Evolutionary conservation across 495 filamentous ascomycete species (phyloP).

Genomic region (Lasiosphaeria miniovina): DNA sequence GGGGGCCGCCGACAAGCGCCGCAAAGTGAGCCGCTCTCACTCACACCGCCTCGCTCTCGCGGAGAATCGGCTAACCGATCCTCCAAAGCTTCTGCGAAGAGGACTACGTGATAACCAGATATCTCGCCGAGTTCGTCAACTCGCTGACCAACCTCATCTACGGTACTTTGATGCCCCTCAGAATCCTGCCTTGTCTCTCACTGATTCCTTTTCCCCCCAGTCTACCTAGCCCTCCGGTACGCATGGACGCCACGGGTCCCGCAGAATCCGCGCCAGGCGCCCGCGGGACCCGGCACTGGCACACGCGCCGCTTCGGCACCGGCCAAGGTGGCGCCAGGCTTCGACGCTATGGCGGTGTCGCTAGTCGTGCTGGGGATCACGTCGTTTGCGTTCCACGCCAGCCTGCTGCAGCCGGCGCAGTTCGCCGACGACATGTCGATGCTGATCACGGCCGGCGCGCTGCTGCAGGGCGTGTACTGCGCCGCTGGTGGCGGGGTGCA

Average conservation of each 20-base stretch:
- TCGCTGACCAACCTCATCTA: conserved; percentile 53
- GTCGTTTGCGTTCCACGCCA: conserved; percentile 51
- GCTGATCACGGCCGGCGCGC: conserved; percentile 48
- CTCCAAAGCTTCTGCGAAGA: conserved; percentile 32
- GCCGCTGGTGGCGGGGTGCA: conserved; percentile 34
- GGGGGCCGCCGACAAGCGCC: conserved; percentile 31
- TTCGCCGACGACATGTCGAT: conserved; percentile 56
- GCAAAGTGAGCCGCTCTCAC: conserved; percentile 24
- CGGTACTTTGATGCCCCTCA: conserved; percentile 27
- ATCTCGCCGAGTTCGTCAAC: conserved; percentile 58
- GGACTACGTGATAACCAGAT: conserved; percentile 53
- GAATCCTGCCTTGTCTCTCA: neutral
- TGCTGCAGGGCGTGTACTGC: conserved; percentile 45
- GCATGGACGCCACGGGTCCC: conserved; percentile 7
- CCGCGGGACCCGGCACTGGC: neutral
- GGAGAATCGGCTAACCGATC: neutral
- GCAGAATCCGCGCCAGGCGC: neutral
- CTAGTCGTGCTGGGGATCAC: conserved; percentile 56
- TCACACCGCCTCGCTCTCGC: neutral
- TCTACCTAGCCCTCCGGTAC: conserved; percentile 26
- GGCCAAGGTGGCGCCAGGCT: neutral
- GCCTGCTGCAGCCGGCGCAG: conserved; percentile 52
- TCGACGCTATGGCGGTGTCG: conserved; percentile 30
- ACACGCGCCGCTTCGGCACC: too few species aligned
- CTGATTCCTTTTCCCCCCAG: conserved; percentile 11